These are phyloP conservation scores for Galeopsis tetrahit DNA, from an alignment of 257 asterid genomes.

Conservation along the genomic window DNA sequence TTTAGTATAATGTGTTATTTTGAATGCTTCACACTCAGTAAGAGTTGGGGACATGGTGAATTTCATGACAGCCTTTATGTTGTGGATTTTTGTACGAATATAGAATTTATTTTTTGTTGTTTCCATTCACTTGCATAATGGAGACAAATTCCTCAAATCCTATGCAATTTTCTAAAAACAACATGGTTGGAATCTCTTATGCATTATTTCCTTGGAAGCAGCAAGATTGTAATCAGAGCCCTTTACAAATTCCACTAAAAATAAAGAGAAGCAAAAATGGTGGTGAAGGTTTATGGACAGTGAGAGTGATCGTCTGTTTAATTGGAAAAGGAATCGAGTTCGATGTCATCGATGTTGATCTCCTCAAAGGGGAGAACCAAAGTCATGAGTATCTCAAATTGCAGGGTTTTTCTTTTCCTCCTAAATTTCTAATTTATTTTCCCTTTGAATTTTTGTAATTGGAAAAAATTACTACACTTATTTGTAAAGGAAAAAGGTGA, in stretches of 20 bases:
- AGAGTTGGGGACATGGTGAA: slow-evolving; percentile 78
- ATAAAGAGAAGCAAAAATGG: slow-evolving; percentile 32
- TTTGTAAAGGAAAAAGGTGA: background rate
- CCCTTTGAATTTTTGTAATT: background rate
- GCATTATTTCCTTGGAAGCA: too few relatives aligned
- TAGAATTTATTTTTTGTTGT: too few relatives aligned
- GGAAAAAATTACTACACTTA: background rate
- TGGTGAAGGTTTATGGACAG: slow-evolving; percentile 40
- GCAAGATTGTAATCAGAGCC: background rate
- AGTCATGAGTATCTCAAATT: slow-evolving; percentile 32
- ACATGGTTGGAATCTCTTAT: too few relatives aligned
- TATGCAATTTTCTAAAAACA: too few relatives aligned
- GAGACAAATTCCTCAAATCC: too few relatives aligned
- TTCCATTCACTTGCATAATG: too few relatives aligned
- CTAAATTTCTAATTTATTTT: background rate
- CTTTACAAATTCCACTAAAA: slow-evolving; percentile 2
- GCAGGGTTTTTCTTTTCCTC: slow-evolving; percentile 27
- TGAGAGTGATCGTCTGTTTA: slow-evolving; percentile 33
- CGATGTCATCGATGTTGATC: slow-evolving; percentile 36
- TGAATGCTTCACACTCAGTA: slow-evolving; percentile 75
- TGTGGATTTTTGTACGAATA: too few relatives aligned
- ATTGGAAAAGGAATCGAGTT: slow-evolving; percentile 36
- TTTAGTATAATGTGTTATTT: slow-evolving; percentile 16
- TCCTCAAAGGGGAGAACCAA: slow-evolving; percentile 27
- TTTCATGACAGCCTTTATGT: slow-evolving; percentile 74